phyloP scores from a whole-genome alignment of 2,329 filamentous ascomycete genomes.

The Nemania serpens region DNA sequence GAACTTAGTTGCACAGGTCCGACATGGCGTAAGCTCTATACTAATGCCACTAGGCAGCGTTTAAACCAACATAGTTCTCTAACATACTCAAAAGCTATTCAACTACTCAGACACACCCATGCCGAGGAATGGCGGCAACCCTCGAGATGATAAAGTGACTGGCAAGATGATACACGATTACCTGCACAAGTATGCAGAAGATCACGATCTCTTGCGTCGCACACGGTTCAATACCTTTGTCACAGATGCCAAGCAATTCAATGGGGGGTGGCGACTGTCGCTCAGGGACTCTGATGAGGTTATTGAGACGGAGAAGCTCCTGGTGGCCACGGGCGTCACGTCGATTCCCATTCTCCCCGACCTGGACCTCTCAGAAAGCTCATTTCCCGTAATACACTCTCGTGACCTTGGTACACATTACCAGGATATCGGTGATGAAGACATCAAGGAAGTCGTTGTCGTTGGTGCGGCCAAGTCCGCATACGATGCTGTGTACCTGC shows the following conservation, averaged over 20 bases:
- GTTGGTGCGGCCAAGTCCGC: slow-evolving; percentile 38
- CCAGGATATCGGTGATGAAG: slow-evolving; percentile 21
- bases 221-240: slow-evolving; percentile 37
- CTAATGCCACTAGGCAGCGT: neutral
- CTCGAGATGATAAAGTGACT: slow-evolving; percentile 33
- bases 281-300: slow-evolving; percentile 24
- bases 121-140: slow-evolving; percentile 30
- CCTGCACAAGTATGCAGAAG: slow-evolving; percentile 35
- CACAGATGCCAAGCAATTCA: slow-evolving; percentile 24
- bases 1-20: slow-evolving; percentile 34
- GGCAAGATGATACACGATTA: slow-evolving; percentile 38
- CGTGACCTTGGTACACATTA: slow-evolving; percentile 29
- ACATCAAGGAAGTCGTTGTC: slow-evolving; percentile 28
- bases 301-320: slow-evolving; percentile 37
- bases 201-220: slow-evolving; percentile 34
- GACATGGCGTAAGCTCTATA: slow-evolving; percentile 30
- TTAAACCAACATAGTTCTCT: neutral
- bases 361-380: slow-evolving; percentile 25
- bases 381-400: slow-evolving; percentile 34
- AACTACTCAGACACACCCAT: slow-evolving; percentile 36
- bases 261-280: slow-evolving; percentile 28
- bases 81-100: slow-evolving; percentile 30
- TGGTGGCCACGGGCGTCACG: slow-evolving; percentile 42
- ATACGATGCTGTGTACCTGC: slow-evolving; percentile 36
- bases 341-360: slow-evolving; percentile 35